Base-by-base conservation (phyloP, 371 early-diverging fungal genomes). In the Rhizopus delemar region DNA sequence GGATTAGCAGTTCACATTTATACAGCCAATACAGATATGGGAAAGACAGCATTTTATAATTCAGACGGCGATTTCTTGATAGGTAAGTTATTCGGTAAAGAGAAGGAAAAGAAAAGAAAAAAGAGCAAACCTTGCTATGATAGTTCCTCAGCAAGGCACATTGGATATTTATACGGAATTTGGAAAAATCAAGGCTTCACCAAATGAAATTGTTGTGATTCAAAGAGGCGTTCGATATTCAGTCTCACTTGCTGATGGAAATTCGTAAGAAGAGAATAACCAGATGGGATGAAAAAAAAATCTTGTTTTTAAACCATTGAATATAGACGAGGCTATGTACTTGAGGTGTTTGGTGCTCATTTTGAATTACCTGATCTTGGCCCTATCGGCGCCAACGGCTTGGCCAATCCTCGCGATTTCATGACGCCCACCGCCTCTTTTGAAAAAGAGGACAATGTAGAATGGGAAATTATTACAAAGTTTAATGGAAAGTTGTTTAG, bases 281-380 rank as follows among this genome's bases (percentile, higher is more conserved):
- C 22, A 22, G 22, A 22, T 22, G 22, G 22, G 22, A 22, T 22
- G 22, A 22, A 22, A 22, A 22, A 22, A 2, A 22, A 2, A 22
- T 0, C 22, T 22, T 22, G 22, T 22, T 22, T 22, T 22, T 22
- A 22, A 22, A 22, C 22, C 22, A 22, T 22, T 22, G 22, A 32
- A n/a, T 31, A 36, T 67, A 72, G 81, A 29, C 89, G 98, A 43
- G 97, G 98, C 2, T 98, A 96, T 75, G 80, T 96, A 41, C 82
- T 92, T 51, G 97, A 98, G 66, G 88, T 94, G 28, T 96, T 86
- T 76, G 84, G 81, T 31, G 85, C 87, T 28, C 94, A 92, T 69
- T 98, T 93, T 84, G 91, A 94, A 69, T 78, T 97, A 6, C 98
- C 97, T 4, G 97, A 97, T 62, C 86, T 96, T 4, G 97, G 97